phyloP scores from a whole-genome alignment of 2,329 filamentous ascomycete genomes.

The Fusarium tuaranense region DNA sequence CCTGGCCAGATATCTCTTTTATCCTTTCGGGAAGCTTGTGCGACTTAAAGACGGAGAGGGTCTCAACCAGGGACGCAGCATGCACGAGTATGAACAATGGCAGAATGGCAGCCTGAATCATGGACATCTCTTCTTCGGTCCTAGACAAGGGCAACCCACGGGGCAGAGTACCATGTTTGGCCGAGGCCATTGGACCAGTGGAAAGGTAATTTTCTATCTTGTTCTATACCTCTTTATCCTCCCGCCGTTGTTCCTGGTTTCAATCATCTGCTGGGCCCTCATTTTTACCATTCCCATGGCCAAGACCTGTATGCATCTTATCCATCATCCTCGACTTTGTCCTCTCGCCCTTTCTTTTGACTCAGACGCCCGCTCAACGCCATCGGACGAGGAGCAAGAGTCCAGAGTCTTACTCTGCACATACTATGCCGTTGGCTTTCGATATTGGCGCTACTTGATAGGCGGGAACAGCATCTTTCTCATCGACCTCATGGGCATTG shows the following conservation, averaged over 20 bases:
- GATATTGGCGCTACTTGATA: neutral
- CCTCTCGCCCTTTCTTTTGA: neutral
- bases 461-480: neutral
- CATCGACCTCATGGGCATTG: neutral
- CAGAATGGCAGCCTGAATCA: neutral
- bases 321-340: neutral
- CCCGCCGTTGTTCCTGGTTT: neutral
- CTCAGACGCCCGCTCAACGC: neutral
- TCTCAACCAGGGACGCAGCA: neutral
- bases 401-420: neutral
- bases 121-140: neutral
- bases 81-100: neutral
- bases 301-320: neutral
- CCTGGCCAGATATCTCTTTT: neutral
- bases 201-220: neutral
- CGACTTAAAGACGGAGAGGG: neutral
- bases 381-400: neutral
- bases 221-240: neutral
- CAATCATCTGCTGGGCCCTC: neutral
- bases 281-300: neutral
- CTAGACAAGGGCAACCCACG: neutral
- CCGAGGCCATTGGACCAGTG: neutral
- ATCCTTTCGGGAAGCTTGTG: neutral
- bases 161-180: neutral
- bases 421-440: neutral